Evolutionary conservation across 768 basidiomycete genomes (phyloP).

Genomic region (Steccherinum ochraceum): DNA sequence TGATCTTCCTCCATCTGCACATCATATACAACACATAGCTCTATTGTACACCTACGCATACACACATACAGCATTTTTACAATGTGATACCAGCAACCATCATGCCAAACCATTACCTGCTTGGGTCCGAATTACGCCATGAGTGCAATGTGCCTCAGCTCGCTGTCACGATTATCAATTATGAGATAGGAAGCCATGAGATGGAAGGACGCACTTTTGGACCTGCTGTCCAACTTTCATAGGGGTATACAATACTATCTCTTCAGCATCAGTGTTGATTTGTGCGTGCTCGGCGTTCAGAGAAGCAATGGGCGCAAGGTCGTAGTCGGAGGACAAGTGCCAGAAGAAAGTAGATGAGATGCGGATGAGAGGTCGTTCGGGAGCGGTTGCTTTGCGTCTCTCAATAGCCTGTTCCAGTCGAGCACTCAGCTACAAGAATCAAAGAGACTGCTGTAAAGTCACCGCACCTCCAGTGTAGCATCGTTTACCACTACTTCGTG

Average conservation of each 20-base stretch:
- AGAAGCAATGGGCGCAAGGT: slow-evolving; percentile 58
- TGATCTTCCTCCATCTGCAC: too few relatives aligned
- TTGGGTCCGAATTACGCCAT: too few relatives aligned
- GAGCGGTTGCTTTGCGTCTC: slow-evolving; percentile 46
- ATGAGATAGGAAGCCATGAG: background rate
- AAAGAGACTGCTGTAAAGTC: background rate
- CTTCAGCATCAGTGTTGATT: slow-evolving; percentile 32
- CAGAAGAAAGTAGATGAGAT: slow-evolving; percentile 97
- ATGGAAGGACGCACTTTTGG: slow-evolving; percentile 48
- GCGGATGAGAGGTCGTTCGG: slow-evolving; percentile 84
- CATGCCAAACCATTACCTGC: too few relatives aligned
- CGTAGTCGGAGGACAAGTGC: slow-evolving; percentile 84
- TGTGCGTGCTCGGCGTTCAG: slow-evolving; percentile 44
- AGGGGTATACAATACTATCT: slow-evolving; percentile 49
- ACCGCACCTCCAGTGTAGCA: slow-evolving; percentile 60
- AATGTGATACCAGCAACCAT: too few relatives aligned
- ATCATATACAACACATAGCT: too few relatives aligned
- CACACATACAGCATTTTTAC: too few relatives aligned
- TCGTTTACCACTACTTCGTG: slow-evolving; percentile 93
- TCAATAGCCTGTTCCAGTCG: slow-evolving; percentile 55
- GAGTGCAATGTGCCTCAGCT: slow-evolving; percentile 75
- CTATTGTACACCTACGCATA: too few relatives aligned
- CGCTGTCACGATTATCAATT: slow-evolving; percentile 37
- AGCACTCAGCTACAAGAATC: background rate
- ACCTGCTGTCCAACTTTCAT: slow-evolving; percentile 93